These are phyloP conservation scores for Scedosporium aurantiacum DNA, from an alignment of 2,329 filamentous ascomycete species.

Conservation along the genomic window DNA sequence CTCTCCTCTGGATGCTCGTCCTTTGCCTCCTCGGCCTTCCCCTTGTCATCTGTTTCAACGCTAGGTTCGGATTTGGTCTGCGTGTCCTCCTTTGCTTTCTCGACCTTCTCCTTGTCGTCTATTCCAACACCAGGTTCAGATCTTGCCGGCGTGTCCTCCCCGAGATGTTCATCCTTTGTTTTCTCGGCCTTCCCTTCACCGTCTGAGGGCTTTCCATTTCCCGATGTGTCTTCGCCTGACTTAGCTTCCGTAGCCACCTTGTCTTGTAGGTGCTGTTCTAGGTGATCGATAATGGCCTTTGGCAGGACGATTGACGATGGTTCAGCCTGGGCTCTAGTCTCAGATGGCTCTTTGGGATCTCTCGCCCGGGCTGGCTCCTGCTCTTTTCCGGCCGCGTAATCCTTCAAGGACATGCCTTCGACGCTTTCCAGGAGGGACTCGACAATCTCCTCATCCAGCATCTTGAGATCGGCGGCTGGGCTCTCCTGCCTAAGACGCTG, in stretches of 20 bases:
- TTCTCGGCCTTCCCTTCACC: neutral
- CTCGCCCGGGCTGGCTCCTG: neutral
- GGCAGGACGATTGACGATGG: neutral
- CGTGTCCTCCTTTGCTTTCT: neutral
- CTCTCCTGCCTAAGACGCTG: slow-evolving; percentile 26
- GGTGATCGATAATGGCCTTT: neutral
- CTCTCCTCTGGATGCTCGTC: too few species aligned
- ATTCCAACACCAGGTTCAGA: neutral
- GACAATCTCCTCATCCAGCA: slow-evolving; percentile 32
- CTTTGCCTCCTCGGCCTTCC: neutral
- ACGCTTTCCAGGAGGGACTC: slow-evolving; percentile 25
- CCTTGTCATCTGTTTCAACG: neutral
- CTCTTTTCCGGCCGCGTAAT: slow-evolving; percentile 10
- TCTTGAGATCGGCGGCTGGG: slow-evolving; percentile 19
- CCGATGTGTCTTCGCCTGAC: neutral
- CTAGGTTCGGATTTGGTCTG: neutral
- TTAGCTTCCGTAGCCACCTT: neutral
- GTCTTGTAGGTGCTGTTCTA: neutral
- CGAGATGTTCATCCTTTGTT: neutral
- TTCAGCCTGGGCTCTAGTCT: neutral
- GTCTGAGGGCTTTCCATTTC: neutral
- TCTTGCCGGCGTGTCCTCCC: neutral
- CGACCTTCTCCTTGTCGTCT: neutral
- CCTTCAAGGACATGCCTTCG: slow-evolving; percentile 22
- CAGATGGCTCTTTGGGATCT: neutral